Percentiles rank a stretch among this genome's conserved stretches.
Conservation (phyloP, 495 filamentous ascomycete species). For the Neurospora sp. region DNA sequence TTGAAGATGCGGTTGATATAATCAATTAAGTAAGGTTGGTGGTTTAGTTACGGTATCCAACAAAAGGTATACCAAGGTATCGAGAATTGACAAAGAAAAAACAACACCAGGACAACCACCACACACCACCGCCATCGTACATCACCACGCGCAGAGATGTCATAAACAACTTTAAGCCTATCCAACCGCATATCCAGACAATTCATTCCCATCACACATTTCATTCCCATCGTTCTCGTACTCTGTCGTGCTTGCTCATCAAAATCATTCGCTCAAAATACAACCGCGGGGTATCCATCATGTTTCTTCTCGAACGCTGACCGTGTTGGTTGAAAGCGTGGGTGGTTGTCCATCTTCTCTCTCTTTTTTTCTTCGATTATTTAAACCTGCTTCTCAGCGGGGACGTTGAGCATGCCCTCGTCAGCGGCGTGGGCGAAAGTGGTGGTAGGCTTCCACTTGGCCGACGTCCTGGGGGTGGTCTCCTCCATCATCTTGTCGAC, state of each 20-base stretch:
- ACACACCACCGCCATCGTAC: not conserved
- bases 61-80: not conserved
- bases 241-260: not conserved
- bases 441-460: slow-evolving; percentile 58
- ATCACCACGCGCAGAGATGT: not conserved
- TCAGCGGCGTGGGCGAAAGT: slow-evolving; percentile 46
- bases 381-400: not conserved
- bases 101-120: not conserved
- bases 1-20: not conserved
- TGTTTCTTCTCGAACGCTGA: not conserved
- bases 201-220: not conserved
- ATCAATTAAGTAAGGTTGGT: not conserved
- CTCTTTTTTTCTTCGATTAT: not conserved
- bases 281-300: not conserved
- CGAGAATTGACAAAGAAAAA: not conserved
- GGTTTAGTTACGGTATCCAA: not conserved
- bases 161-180: not conserved
- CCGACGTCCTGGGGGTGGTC: slow-evolving; percentile 57
- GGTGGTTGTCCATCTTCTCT: not conserved
- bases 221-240: not conserved
- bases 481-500: slow-evolving; percentile 88
- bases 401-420: slow-evolving; percentile 3
- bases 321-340: not conserved
- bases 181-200: not conserved
- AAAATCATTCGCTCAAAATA: not conserved